These are phyloP conservation scores for Taxawa tesnikishii DNA, from an alignment of 2,329 filamentous ascomycete genomes.

Conservation along the genomic window DNA sequence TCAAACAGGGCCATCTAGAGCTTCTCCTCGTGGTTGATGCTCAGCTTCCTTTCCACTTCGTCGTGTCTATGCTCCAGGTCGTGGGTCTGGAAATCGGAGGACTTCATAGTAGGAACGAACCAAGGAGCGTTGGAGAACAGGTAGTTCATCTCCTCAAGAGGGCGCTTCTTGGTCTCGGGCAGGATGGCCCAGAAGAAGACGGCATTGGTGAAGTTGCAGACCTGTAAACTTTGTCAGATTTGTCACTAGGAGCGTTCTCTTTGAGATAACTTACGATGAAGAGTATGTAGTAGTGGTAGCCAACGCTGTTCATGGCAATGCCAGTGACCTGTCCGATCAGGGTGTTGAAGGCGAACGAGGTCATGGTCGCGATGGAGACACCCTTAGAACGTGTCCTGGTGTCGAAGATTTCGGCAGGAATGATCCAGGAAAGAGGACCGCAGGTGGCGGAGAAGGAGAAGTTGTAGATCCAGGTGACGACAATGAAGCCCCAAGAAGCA, in stretches of 20 bases:
- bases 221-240: conserved; percentile 42
- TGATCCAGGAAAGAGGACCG: conserved; percentile 53
- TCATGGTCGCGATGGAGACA: conserved; percentile 63
- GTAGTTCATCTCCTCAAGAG: conserved; percentile 45
- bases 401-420: conserved; percentile 60
- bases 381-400: conserved; percentile 63
- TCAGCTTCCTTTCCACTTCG: conserved; percentile 32
- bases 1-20: too few relatives aligned
- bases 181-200: conserved; percentile 56
- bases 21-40: conserved; percentile 5
- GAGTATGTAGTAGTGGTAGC: conserved; percentile 46
- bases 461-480: conserved; percentile 65
- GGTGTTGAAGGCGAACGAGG: conserved; percentile 59
- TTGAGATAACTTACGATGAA: conserved; percentile 33
- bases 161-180: conserved; percentile 52
- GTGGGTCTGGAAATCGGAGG: conserved; percentile 37
- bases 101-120: conserved; percentile 48
- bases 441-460: conserved; percentile 62
- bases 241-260: not conserved
- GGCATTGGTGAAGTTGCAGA: conserved; percentile 58
- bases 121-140: conserved; percentile 52
- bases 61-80: conserved; percentile 49
- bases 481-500: conserved; percentile 63
- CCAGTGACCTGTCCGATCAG: conserved; percentile 60
- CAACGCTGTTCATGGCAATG: conserved; percentile 43